Conservation (phyloP, 1,139 yeast species). For the Barnettozyma hawaiiensis region DNA sequence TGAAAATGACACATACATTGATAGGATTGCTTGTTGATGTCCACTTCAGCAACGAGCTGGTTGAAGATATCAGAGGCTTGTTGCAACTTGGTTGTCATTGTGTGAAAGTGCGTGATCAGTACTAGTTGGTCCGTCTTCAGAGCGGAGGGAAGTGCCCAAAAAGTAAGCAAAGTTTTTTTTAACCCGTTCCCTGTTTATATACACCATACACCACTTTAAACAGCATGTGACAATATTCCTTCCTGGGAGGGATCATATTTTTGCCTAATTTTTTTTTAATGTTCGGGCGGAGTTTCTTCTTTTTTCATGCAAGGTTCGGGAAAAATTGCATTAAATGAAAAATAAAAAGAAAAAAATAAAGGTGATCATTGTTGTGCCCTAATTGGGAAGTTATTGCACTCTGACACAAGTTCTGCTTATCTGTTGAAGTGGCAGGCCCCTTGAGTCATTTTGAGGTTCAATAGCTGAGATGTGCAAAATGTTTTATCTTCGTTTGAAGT, state of each 20-base stretch:
- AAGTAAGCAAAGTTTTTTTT: neutral
- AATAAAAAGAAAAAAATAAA: neutral
- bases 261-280: neutral
- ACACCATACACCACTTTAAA: neutral
- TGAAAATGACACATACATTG: constrained; percentile 17
- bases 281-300: neutral
- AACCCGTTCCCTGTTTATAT: neutral
- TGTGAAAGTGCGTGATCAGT: neutral
- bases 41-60: constrained; percentile 21
- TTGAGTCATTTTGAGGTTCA: neutral
- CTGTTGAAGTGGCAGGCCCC: neutral
- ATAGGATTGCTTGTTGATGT: constrained; percentile 15
- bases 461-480: neutral
- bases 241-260: neutral
- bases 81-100: constrained; percentile 14
- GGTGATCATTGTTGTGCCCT: neutral
- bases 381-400: neutral
- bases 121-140: neutral
- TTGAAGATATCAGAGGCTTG: constrained; percentile 16
- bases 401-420: neutral
- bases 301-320: constrained; percentile 4
- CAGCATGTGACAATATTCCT: constrained; percentile 9
- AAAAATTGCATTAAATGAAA: no score
- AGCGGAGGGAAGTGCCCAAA: neutral
- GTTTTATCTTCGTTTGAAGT: neutral